Evolutionary conservation across 371 early-diverging fungal genomes (phyloP).

Genomic region (Rhizopus arrhizus): DNA sequence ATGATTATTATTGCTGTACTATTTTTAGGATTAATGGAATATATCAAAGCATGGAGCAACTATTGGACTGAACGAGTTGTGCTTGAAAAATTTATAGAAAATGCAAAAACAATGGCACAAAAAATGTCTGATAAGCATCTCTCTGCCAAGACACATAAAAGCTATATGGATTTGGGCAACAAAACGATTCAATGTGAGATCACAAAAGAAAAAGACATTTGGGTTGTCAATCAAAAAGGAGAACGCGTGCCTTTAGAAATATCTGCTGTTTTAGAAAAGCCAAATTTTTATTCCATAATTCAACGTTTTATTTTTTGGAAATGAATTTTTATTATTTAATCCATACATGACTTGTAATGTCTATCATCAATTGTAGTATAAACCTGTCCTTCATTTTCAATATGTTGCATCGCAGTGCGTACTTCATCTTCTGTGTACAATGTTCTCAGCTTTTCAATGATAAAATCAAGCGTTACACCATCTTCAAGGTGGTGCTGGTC

Average conservation of each 20-base stretch:
- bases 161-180: constrained; percentile 25
- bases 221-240: constrained; percentile 14
- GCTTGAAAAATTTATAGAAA: constrained; percentile 20
- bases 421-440: constrained; percentile 40
- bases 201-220: constrained; percentile 18
- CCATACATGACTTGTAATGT: constrained; percentile 51
- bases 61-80: constrained; percentile 17
- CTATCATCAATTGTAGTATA: constrained; percentile 69
- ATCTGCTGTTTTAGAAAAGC: constrained; percentile 8
- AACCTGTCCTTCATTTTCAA: constrained; percentile 63
- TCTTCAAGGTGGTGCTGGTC: not conserved
- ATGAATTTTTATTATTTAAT: constrained; percentile 7
- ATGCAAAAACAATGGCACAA: constrained; percentile 26
- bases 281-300: constrained; percentile 1
- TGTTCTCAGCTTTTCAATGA: constrained; percentile 42
- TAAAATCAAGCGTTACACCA: constrained; percentile 29
- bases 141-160: constrained; percentile 20
- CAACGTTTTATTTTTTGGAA: not conserved
- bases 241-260: constrained; percentile 13
- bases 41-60: constrained; percentile 19
- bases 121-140: constrained; percentile 19
- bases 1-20: constrained; percentile 7
- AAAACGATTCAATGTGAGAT: constrained; percentile 23
- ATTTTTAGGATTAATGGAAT: constrained; percentile 11
- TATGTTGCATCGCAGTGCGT: constrained; percentile 51